Evolutionary conservation across 164 flowering plant genomes (phyloP), one percentile per base, ranked within the genome.

Genomic region (Nymphaea colorata): DNA sequence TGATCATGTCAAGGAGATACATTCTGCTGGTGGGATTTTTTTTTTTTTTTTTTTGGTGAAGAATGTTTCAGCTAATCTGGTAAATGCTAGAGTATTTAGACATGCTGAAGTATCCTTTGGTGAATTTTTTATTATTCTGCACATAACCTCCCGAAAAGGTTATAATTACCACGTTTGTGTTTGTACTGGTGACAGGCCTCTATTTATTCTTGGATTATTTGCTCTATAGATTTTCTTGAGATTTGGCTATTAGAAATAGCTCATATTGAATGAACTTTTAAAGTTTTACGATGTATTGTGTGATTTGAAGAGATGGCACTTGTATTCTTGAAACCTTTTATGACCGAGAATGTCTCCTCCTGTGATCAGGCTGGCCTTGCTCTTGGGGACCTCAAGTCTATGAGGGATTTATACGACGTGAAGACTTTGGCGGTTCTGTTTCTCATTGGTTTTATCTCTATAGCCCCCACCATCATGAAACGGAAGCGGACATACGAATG

Each of bases 391-490:
- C 85, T 91, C 60, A 84, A 79, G 69, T 91, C 97, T 4, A 86
- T 91, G n/a, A 87, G 81, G 78, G 97, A 91, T 79, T 79, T 91
- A 14, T 89, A 91, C 72, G 96, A 89, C 80, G 86, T 87, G 41
- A 89, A 91, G 79, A 89, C 95, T 6, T 70, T 91, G 71, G 71
- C 70, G 1, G 93, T 91, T 68, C 90, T 91, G 68, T 91, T 87
- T 77, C 89, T 90, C 7, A 88, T 90, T 18, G 96, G 96, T 11
- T 80, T 72, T 10, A 45, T 88, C 71, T 74, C 82, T 64, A 86
- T 90, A 71, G 11, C 79, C 64, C 96, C 96, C 1, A 88, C 89
- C 4, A 75, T 90, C 59, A 70, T 90, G 68, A 90, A 86, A 82
- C 84, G 78, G 76, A 88, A 90, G 81, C 81, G 83, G 61, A 83